phyloP scores from a whole-genome alignment of 345 rosid species.

The Moricandia arvensis region DNA sequence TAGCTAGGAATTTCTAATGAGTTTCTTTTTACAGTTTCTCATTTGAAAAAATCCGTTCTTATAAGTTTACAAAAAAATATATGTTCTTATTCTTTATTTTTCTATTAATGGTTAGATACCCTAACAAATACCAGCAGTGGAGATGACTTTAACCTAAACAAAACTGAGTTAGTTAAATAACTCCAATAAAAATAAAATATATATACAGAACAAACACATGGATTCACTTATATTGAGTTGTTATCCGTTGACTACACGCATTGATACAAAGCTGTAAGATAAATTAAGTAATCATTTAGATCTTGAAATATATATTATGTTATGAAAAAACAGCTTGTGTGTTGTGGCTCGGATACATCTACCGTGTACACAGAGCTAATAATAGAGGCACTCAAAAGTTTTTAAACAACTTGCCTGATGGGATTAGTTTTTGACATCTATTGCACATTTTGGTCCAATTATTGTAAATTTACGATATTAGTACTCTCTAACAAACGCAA shows the following conservation, averaged over 20 bases:
- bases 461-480: background rate
- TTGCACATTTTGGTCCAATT: slow-evolving; percentile 12
- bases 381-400: slow-evolving; percentile 18
- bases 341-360: slow-evolving; percentile 27
- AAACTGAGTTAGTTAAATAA: slow-evolving; percentile 24
- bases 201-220: slow-evolving; percentile 4
- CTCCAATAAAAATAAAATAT: background rate
- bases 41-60: background rate
- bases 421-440: slow-evolving; percentile 28
- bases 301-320: slow-evolving; percentile 4
- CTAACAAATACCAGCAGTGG: background rate
- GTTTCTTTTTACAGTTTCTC: background rate
- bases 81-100: background rate
- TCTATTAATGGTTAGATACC: background rate
- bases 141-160: background rate
- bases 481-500: slow-evolving; percentile 5
- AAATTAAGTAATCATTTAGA: slow-evolving; percentile 11
- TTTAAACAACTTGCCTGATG: slow-evolving; percentile 29
- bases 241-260: slow-evolving; percentile 30
- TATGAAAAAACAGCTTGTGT: slow-evolving; percentile 27
- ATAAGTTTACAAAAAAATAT: too few species aligned
- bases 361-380: slow-evolving; percentile 31
- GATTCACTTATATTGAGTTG: slow-evolving; percentile 24
- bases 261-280: slow-evolving; percentile 33
- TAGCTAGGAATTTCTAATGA: background rate